Evolutionary conservation across 202 grass and related monocot genomes (phyloP).

Genomic region (Dendrocalamus latiflorus): DNA sequence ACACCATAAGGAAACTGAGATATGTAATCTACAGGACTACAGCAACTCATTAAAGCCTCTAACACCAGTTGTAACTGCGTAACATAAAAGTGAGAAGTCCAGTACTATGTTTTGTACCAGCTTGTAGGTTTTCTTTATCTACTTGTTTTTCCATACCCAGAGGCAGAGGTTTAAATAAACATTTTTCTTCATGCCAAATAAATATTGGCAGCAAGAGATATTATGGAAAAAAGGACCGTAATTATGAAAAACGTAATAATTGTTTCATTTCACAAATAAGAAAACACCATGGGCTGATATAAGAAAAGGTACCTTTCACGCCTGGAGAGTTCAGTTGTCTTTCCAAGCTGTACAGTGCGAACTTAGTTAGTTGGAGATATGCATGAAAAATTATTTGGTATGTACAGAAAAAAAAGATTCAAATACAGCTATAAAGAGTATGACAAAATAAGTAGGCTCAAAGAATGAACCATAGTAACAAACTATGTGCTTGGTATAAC

Average conservation of each 20-base stretch:
- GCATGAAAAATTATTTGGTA: background rate
- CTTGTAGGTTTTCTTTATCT: background rate
- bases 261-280: background rate
- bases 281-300: background rate
- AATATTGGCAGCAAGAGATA: background rate
- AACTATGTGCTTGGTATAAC: background rate
- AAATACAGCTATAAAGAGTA: conserved; percentile 20
- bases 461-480: background rate
- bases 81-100: background rate
- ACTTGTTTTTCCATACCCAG: background rate
- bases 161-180: background rate
- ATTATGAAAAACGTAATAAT: background rate
- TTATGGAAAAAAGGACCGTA: background rate
- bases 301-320: conserved; percentile 69
- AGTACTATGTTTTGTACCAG: background rate
- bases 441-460: background rate
- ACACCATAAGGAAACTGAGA: background rate
- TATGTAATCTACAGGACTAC: background rate
- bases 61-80: background rate
- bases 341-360: conserved; percentile 59
- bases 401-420: background rate
- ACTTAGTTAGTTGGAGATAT: conserved; percentile 28
- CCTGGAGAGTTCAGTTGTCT: conserved; percentile 88
- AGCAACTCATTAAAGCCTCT: background rate
- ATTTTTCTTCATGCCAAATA: background rate